These are phyloP conservation scores for Mortierella alpina DNA, from an alignment of 192 early-diverging fungal species.

Conservation along the genomic window DNA sequence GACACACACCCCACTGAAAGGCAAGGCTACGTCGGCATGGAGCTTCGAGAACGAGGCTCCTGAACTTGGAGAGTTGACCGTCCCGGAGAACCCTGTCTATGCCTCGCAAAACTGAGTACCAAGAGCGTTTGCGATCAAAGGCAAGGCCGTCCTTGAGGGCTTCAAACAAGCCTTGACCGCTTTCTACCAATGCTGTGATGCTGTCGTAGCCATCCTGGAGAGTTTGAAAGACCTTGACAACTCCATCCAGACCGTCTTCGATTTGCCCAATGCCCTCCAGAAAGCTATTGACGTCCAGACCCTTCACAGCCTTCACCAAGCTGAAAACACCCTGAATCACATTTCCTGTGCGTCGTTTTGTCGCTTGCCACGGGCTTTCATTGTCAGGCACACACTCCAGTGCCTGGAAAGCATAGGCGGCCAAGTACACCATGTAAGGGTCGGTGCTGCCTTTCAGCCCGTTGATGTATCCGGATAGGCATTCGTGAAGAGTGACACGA, in stretches of 20 bases:
- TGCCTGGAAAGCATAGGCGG: constrained; percentile 19
- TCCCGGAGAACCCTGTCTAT: constrained; percentile 9
- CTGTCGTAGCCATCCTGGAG: constrained; percentile 13
- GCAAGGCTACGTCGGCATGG: constrained; percentile 16
- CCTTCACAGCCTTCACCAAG: constrained; percentile 13
- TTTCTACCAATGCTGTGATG: constrained; percentile 9
- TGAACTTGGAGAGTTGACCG: constrained; percentile 13
- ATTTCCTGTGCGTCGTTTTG: constrained; percentile 16
- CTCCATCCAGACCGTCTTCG: constrained; percentile 18
- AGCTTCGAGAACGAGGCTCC: constrained; percentile 5
- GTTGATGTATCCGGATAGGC: constrained; percentile 9
- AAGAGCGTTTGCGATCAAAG: constrained; percentile 4
- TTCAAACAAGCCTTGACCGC: constrained; percentile 11
- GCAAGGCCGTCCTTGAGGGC: constrained; percentile 2
- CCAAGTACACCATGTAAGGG: constrained; percentile 13
- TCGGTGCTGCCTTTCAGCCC: constrained; percentile 10
- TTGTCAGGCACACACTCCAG: constrained; percentile 21
- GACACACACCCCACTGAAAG: constrained; percentile 17
- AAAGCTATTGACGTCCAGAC: constrained; percentile 14
- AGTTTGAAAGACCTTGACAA: constrained; percentile 14
- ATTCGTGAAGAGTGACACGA: constrained; percentile 14
- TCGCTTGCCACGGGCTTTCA: constrained; percentile 16
- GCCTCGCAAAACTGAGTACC: constrained; percentile 13
- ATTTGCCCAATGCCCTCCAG: constrained; percentile 8
- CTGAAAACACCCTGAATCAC: constrained; percentile 9